A percentile compares a stretch with the other conserved stretches of the same genome.
phyloP scores from a whole-genome alignment of 164 flowering plant genomes.

The Hamamelis virginiana region DNA sequence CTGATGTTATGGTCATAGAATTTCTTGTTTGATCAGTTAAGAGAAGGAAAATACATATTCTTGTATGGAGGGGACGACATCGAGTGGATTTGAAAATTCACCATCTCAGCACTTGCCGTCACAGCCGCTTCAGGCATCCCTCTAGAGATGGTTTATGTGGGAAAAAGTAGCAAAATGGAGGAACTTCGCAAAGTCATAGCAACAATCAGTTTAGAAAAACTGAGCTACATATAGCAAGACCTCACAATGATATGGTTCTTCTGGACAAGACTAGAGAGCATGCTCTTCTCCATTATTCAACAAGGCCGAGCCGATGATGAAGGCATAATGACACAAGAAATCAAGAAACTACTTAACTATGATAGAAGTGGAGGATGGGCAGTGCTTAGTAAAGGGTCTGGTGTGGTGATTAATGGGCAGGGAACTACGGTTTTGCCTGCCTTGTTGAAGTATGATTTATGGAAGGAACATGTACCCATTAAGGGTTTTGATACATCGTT shows the following conservation, averaged over 20 bases:
- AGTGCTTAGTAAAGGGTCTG: conserved; percentile 26
- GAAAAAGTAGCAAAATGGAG: conserved; percentile 18
- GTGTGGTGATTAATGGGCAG: conserved; percentile 16
- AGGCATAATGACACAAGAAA: conserved; percentile 26
- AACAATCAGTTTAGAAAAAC: conserved; percentile 16
- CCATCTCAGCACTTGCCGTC: conserved; percentile 8
- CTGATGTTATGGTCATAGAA: too few species aligned
- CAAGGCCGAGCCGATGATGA: conserved; percentile 9
- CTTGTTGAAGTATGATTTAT: conserved; percentile 8
- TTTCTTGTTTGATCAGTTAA: too few species aligned
- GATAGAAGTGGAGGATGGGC: conserved; percentile 33
- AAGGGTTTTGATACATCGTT: too few species aligned
- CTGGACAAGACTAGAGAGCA: conserved; percentile 35
- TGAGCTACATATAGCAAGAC: conserved; percentile 24
- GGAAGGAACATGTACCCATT: too few species aligned
- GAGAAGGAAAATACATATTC: too few species aligned
- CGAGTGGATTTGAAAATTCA: conserved; percentile 16
- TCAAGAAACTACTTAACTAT: conserved; percentile 31
- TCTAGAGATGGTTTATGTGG: too few species aligned
- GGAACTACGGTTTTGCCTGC: conserved; percentile 7
- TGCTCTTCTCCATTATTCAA: conserved; percentile 31
- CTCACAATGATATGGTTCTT: conserved; percentile 22
- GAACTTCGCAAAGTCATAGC: conserved; percentile 15
- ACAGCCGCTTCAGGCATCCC: conserved; percentile 1
- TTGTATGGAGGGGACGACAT: too few species aligned